Conservation (phyloP, 1,139 yeast genomes). For the Arxiozyma heterogenica region DNA sequence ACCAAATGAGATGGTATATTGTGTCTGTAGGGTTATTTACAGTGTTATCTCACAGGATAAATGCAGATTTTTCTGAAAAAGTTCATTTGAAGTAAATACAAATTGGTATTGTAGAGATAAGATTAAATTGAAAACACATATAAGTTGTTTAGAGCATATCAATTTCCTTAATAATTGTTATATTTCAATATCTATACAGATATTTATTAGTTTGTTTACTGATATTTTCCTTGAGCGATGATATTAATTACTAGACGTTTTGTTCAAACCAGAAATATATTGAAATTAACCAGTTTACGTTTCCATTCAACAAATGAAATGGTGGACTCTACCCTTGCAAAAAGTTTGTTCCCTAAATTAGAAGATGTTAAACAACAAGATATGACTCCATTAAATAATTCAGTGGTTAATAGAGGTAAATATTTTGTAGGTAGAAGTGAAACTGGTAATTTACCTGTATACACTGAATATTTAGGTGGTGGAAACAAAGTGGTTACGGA, state of each 20-base stretch:
- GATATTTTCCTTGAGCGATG: background rate
- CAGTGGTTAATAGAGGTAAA: conserved; percentile 28
- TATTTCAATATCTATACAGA: no score
- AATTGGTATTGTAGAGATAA: no score
- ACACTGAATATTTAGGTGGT: conserved; percentile 40
- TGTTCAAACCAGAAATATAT: background rate
- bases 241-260: background rate
- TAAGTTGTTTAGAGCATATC: no score
- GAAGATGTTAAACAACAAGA: conserved; percentile 3
- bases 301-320: background rate
- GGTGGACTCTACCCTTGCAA: background rate
- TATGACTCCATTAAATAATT: background rate
- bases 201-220: no score
- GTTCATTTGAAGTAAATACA: no score
- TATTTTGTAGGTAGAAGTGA: conserved; percentile 49
- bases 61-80: no score
- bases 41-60: no score
- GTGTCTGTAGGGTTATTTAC: no score
- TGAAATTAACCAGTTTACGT: background rate
- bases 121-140: no score
- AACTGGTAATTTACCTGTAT: conserved; percentile 62
- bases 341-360: conserved; percentile 6
- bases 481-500: conserved; percentile 49
- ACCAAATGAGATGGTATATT: no score
- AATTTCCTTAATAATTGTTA: no score